Conservation (phyloP, 1,284 basidiomycete genomes). For the Sporisorium iseilematis-ciliati region DNA sequence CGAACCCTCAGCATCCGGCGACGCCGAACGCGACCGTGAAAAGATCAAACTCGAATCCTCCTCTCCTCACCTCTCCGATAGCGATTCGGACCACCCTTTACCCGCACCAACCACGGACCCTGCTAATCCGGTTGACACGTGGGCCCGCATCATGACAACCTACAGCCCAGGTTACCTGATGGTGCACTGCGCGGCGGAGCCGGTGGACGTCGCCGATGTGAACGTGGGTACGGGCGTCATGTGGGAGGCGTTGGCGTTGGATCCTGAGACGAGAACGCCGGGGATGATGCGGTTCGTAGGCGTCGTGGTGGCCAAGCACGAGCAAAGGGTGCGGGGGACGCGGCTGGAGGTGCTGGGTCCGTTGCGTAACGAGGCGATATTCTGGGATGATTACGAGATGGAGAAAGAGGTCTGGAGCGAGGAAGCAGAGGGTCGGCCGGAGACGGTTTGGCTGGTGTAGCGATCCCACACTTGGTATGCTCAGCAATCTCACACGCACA, state of each 20-base stretch:
- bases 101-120: too few species aligned
- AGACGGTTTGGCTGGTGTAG: not conserved
- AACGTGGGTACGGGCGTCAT: not conserved
- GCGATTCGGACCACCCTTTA: too few species aligned
- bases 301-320: too few species aligned
- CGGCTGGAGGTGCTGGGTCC: not conserved
- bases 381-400: constrained; percentile 8
- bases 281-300: constrained; percentile 6
- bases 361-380: not conserved
- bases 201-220: too few species aligned
- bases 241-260: constrained; percentile 1
- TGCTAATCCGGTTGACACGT: too few species aligned
- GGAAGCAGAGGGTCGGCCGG: not conserved
- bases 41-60: constrained; percentile 5
- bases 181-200: too few species aligned
- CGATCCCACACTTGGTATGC: too few species aligned
- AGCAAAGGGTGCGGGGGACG: not conserved
- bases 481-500: too few species aligned
- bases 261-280: not conserved
- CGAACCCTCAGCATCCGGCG: not conserved
- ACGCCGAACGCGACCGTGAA: not conserved
- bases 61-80: too few species aligned
- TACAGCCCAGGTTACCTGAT: not conserved
- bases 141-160: too few species aligned
- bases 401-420: not conserved